phyloP scores from a whole-genome alignment of 768 basidiomycete species.

The Leccinum subtestaceum region DNA sequence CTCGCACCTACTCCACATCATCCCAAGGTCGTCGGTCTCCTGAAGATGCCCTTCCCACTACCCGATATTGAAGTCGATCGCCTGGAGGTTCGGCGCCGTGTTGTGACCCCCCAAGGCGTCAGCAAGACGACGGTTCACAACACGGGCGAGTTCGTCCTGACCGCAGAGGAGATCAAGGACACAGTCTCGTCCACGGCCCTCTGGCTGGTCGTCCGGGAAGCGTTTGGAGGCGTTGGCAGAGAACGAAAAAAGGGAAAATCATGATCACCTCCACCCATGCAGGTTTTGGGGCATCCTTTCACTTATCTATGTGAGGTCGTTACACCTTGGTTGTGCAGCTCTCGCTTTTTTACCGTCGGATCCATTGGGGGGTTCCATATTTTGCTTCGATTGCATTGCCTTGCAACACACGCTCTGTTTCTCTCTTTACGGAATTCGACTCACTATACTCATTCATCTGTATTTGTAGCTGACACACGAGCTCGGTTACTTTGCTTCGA shows the following conservation, averaged over 20 bases:
- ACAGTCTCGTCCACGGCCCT: slow-evolving; percentile 81
- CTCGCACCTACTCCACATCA: slow-evolving; percentile 93
- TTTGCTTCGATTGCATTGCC: slow-evolving; percentile 9
- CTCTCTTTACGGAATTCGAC: slow-evolving; percentile 7
- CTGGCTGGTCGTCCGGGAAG: slow-evolving; percentile 90
- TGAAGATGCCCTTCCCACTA: slow-evolving; percentile 88
- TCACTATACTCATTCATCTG: slow-evolving; percentile 20
- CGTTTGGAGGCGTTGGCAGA: slow-evolving; percentile 87
- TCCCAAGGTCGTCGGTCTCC: slow-evolving; percentile 88
- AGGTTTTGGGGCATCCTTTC: neutral
- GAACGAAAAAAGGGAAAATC: slow-evolving; percentile 74
- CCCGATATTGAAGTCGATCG: slow-evolving; percentile 75
- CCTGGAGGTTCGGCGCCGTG: slow-evolving; percentile 51
- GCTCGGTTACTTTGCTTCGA: slow-evolving; percentile 19
- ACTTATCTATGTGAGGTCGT: slow-evolving; percentile 19
- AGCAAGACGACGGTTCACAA: slow-evolving; percentile 23
- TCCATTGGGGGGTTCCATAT: slow-evolving; percentile 15
- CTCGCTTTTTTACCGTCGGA: slow-evolving; percentile 11
- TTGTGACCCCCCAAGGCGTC: slow-evolving; percentile 31
- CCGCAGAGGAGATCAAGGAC: slow-evolving; percentile 93
- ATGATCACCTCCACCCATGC: slow-evolving; percentile 28
- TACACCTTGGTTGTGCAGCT: slow-evolving; percentile 3
- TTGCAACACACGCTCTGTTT: neutral
- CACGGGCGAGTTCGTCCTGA: slow-evolving; percentile 50
- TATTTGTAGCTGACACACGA: slow-evolving; percentile 19